These are phyloP conservation scores for Yamadazyma atmosphaerica DNA, from an alignment of 1,139 yeast species.

Conservation along the genomic window DNA sequence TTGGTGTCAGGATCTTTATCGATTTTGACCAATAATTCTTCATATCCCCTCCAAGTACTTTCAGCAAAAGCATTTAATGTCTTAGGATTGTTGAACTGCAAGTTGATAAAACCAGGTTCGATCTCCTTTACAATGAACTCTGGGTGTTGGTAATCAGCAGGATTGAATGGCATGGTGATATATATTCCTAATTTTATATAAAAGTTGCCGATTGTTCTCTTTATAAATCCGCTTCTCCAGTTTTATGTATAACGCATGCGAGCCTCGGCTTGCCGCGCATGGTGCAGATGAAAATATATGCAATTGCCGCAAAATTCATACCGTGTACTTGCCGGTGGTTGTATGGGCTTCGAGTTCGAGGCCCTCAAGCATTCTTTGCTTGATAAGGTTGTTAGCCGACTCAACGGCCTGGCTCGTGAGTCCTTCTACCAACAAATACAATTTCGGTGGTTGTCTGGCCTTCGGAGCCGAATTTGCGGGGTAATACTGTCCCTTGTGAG, in stretches of 20 bases:
- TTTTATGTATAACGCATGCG: too few species aligned
- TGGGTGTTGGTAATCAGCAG: conserved; percentile 33
- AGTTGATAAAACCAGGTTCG: conserved; percentile 53
- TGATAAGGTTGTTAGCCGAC: conserved; percentile 65
- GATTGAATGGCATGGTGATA: conserved; percentile 22
- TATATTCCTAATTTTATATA: too few species aligned
- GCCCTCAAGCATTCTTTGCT: conserved; percentile 62
- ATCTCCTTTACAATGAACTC: conserved; percentile 42
- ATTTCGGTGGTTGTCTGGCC: conserved; percentile 56
- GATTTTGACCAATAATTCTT: conserved; percentile 47
- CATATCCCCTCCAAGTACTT: conserved; percentile 56
- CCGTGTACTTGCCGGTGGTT: conserved; percentile 40
- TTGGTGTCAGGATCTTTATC: conserved; percentile 48
- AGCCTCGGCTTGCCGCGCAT: too few species aligned
- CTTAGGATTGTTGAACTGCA: conserved; percentile 65
- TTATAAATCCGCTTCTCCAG: too few species aligned
- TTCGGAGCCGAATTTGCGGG: conserved; percentile 50
- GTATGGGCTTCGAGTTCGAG: conserved; percentile 44
- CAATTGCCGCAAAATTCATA: conserved; percentile 16
- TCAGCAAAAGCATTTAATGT: conserved; percentile 60
- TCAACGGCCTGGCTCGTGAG: conserved; percentile 62
- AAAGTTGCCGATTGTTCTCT: too few species aligned
- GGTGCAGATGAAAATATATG: neutral
- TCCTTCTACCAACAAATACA: conserved; percentile 80
- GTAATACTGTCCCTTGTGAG: conserved; percentile 79